Evolutionary conservation across 495 filamentous ascomycete species (phyloP).

Genomic region (Aspergillus mulundensis): DNA sequence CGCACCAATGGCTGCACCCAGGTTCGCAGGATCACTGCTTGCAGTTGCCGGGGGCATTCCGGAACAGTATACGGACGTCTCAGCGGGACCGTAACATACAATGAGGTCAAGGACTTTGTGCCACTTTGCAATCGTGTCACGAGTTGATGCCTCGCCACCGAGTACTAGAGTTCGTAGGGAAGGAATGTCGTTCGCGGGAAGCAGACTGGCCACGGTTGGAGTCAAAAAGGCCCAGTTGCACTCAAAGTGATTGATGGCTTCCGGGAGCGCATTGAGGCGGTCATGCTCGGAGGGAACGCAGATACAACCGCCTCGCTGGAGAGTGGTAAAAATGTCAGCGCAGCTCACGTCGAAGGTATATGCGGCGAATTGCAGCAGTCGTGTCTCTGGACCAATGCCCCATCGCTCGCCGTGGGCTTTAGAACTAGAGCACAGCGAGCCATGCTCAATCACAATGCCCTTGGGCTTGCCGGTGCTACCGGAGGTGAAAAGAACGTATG

Average conservation of each 20-base stretch:
- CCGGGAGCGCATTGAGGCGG: conserved; percentile 21
- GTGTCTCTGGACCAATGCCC: neutral
- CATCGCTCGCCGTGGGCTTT: too few relatives aligned
- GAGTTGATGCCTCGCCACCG: neutral
- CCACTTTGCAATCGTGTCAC: neutral
- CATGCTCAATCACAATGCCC: conserved; percentile 30
- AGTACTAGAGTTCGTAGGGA: neutral
- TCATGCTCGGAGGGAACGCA: neutral
- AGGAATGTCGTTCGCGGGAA: neutral
- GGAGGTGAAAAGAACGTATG: conserved; percentile 26
- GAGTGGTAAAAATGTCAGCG: conserved; percentile 50
- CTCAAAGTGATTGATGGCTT: neutral
- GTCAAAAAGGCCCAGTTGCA: neutral
- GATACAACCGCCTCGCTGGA: conserved; percentile 28
- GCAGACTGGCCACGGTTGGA: neutral
- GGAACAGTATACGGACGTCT: neutral
- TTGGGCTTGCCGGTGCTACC: conserved; percentile 39
- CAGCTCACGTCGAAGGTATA: conserved; percentile 57
- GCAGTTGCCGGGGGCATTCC: neutral
- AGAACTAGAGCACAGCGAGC: too few relatives aligned
- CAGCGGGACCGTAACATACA: neutral
- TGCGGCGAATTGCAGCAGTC: conserved; percentile 53
- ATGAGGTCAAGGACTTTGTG: neutral
- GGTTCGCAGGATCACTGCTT: too few relatives aligned
- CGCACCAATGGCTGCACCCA: neutral